Conservation (phyloP, 257 asterid genomes). For the Salvia hispanica region DNA sequence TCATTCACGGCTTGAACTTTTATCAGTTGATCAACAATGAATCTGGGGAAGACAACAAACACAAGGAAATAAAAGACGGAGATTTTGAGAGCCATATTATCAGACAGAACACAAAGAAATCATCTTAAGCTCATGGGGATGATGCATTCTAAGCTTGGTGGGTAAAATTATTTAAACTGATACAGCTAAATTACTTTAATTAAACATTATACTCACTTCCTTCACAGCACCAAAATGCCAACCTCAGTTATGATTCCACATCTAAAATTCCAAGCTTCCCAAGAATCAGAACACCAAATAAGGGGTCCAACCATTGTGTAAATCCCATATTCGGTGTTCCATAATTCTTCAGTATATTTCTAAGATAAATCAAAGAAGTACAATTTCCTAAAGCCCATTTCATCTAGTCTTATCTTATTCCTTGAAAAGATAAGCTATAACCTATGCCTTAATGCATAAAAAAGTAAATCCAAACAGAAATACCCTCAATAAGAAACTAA, state of each 20-base stretch:
- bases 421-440: conserved; percentile 6
- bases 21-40: conserved; percentile 72
- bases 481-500: conserved; percentile 2
- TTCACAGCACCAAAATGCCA: conserved; percentile 12
- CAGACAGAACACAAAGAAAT: conserved; percentile 13
- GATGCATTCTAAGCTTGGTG: conserved; percentile 1
- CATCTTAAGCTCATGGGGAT: not conserved
- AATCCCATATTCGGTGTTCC: not conserved
- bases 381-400: conserved; percentile 21
- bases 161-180: not conserved
- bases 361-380: conserved; percentile 13
- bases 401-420: conserved; percentile 1
- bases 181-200: conserved; percentile 6
- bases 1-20: conserved; percentile 84
- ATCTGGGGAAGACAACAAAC: conserved; percentile 46
- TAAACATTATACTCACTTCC: conserved; percentile 14
- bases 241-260: conserved; percentile 8
- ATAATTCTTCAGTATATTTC: conserved; percentile 16
- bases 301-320: not conserved
- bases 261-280: conserved; percentile 18
- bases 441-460: conserved; percentile 11
- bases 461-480: not conserved
- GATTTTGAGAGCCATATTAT: conserved; percentile 16
- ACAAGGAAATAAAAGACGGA: conserved; percentile 13
- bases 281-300: conserved; percentile 15